A percentile compares a stretch with the other conserved stretches of the same genome.
Conservation (phyloP, 192 early-diverging fungal genomes). For the Mortierella hygrophila region DNA sequence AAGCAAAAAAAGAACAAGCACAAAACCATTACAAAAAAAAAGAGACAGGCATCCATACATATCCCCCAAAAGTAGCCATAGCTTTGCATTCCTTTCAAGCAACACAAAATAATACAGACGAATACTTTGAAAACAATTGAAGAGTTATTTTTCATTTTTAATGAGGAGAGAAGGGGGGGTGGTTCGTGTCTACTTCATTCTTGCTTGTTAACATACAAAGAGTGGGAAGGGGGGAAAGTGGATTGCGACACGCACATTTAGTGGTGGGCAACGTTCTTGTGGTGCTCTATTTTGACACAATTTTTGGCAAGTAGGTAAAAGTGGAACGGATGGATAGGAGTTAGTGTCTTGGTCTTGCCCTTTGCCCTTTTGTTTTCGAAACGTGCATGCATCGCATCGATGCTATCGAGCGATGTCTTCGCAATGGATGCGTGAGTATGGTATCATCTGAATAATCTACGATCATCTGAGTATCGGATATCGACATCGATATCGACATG, state of each 20-base stretch:
- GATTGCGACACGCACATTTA: constrained; percentile 55
- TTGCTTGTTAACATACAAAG: constrained; percentile 1
- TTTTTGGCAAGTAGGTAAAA: too few relatives aligned
- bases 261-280: constrained; percentile 88
- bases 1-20: too few relatives aligned
- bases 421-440: neutral
- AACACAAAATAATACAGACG: neutral
- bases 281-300: constrained; percentile 66
- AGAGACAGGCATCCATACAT: neutral
- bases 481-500: too few relatives aligned
- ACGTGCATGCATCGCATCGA: neutral
- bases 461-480: neutral
- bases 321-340: too few relatives aligned
- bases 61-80: neutral
- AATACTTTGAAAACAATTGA: neutral
- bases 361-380: neutral
- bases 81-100: neutral
- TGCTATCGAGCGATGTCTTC: neutral
- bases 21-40: neutral
- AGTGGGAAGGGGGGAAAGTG: neutral
- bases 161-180: neutral
- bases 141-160: neutral
- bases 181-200: neutral
- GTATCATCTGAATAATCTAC: constrained; percentile 27
- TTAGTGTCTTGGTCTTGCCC: neutral